These are phyloP conservation scores for Gossypium anomalum DNA, from an alignment of 345 rosid genomes.

Conservation along the genomic window DNA sequence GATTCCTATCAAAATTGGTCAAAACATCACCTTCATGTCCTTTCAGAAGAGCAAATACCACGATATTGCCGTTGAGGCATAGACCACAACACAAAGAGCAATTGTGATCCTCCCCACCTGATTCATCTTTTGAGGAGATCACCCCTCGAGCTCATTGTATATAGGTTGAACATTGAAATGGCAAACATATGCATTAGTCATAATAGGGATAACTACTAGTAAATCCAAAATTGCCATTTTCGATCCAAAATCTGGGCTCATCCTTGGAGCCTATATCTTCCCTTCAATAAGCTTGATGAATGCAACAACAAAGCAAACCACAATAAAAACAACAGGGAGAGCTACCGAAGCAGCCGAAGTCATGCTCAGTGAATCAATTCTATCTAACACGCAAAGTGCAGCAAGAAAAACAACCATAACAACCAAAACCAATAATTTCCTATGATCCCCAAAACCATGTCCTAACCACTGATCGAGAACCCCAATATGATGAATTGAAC, in stretches of 20 bases:
- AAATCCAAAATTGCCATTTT: too few relatives aligned
- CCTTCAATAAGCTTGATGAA: slow-evolving; percentile 77
- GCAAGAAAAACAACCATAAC: slow-evolving; percentile 73
- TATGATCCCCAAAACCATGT: slow-evolving; percentile 88
- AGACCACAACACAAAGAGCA: slow-evolving; percentile 58
- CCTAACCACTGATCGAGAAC: slow-evolving; percentile 95
- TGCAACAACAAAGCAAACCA: slow-evolving; percentile 68
- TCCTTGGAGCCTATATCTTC: slow-evolving; percentile 61
- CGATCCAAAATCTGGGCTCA: slow-evolving; percentile 75
- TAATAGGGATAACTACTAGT: too few relatives aligned
- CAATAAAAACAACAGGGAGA: slow-evolving; percentile 77
- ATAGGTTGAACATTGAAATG: too few relatives aligned
- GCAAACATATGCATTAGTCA: too few relatives aligned
- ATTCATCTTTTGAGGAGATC: slow-evolving; percentile 83
- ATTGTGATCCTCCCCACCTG: slow-evolving; percentile 79
- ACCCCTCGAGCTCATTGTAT: slow-evolving; percentile 59
- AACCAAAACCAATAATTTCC: slow-evolving; percentile 62
- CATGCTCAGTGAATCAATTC: slow-evolving; percentile 81
- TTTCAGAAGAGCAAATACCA: slow-evolving; percentile 83
- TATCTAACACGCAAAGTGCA: slow-evolving; percentile 73
- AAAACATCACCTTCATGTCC: slow-evolving; percentile 73
- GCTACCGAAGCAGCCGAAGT: slow-evolving; percentile 95
- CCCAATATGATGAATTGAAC: slow-evolving; percentile 70
- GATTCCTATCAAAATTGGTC: slow-evolving; percentile 86
- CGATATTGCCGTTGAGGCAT: slow-evolving; percentile 67